phyloP scores from a whole-genome alignment of 2,329 filamentous ascomycete genomes.

The Clonostachys chloroleuca region DNA sequence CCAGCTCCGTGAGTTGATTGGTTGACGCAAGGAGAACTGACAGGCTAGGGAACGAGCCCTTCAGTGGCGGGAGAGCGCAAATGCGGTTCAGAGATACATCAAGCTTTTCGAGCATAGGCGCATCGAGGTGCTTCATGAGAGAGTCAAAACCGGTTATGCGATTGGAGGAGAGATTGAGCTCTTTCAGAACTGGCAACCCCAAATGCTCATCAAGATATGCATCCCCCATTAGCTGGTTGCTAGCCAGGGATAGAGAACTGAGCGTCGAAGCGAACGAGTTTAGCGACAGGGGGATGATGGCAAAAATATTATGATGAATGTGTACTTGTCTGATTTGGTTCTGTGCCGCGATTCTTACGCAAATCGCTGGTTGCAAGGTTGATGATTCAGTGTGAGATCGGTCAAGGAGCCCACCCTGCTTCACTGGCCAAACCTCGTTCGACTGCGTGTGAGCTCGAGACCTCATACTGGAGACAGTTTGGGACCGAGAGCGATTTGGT shows the following conservation, averaged over 20 bases:
- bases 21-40: slow-evolving; percentile 69
- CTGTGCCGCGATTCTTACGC: slow-evolving; percentile 47
- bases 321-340: slow-evolving; percentile 54
- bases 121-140: slow-evolving; percentile 62
- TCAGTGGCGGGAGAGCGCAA: slow-evolving; percentile 62
- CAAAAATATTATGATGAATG: slow-evolving; percentile 74
- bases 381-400: slow-evolving; percentile 62
- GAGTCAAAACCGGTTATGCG: slow-evolving; percentile 67
- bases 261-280: slow-evolving; percentile 68
- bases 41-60: slow-evolving; percentile 64
- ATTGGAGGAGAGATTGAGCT: slow-evolving; percentile 73
- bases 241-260: slow-evolving; percentile 66
- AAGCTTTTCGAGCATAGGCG: slow-evolving; percentile 70
- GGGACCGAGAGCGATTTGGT: slow-evolving; percentile 40
- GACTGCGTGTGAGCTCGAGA: slow-evolving; percentile 38
- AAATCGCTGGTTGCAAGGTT: slow-evolving; percentile 52
- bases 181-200: slow-evolving; percentile 68
- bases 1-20: slow-evolving; percentile 72
- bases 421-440: slow-evolving; percentile 49
- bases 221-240: slow-evolving; percentile 66
- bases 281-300: slow-evolving; percentile 64
- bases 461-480: slow-evolving; percentile 37
- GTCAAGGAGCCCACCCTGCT: slow-evolving; percentile 62
- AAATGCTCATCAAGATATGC: slow-evolving; percentile 63
- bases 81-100: slow-evolving; percentile 84